Evolutionary conservation across 1,284 basidiomycete species (phyloP), one percentile per base, ranked within the genome.

Genomic region (Cerioporus squamosus): DNA sequence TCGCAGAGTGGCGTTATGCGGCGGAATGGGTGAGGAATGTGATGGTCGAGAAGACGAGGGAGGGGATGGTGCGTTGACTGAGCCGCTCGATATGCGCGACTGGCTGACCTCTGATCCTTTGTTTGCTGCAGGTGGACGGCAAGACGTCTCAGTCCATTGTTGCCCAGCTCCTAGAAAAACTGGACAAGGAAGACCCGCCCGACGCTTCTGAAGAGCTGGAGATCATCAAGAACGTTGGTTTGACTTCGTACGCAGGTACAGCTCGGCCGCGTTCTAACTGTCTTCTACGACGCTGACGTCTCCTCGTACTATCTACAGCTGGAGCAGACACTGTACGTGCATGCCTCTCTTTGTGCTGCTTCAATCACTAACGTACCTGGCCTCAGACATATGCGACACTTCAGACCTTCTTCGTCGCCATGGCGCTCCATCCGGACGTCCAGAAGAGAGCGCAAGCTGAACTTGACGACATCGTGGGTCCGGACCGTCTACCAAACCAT

Each of bases 391-490:
- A 40, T 33, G 31, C 47, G 9, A 50, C 53, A 6, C 38, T 53
- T 12, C 52, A 40, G 4, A 40, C 53, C 2, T 74, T 75, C 55
- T 69, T 75, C 55, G 63, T 77, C 14, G 68, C 71, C 1, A 71
- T 76, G 69, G 62, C 69, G 1, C 64, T 72, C 39, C 62, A 72
- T 40, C 77, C 73, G 0, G 72, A 75, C 5, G 65, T 73, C 8
- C 73, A 74, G 51, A 61, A 55, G 5, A 70, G 66, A 26, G 77
- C 74, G 1, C 75, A 73, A 46, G 70, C 63, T 36, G 75, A 78
- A 53, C 55, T 79, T 10, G 75, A 77, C 57, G 53, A 60, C 7
- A 72, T 77, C 12, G 65, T 77, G 44, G 65, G 68, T 12, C 42
- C 57, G 2, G 68, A 74, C 29, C 61, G 65, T 17, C 52, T 61